Conservation (phyloP, 352 stramenopile genomes). For the Pythium periplocum region DNA sequence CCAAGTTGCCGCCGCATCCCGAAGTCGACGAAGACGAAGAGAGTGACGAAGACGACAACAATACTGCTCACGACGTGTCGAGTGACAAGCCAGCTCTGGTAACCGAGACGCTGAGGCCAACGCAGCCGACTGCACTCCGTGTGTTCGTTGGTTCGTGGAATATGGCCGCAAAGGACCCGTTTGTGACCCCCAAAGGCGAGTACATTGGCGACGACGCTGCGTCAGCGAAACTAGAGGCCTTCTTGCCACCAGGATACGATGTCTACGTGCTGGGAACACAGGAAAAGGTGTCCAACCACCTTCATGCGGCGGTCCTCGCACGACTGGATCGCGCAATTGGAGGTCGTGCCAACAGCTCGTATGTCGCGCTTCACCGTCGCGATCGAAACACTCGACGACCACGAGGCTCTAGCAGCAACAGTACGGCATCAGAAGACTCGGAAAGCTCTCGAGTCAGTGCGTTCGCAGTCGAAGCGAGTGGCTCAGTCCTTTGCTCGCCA, state of each 20-base stretch:
- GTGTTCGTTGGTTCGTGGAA: conserved; percentile 78
- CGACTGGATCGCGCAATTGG: conserved; percentile 26
- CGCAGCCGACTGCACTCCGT: conserved; percentile 12
- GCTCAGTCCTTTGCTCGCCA: background rate
- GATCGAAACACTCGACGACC: background rate
- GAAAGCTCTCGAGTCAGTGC: conserved; percentile 9
- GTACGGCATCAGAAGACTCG: background rate
- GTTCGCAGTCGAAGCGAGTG: conserved; percentile 12
- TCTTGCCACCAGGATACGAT: conserved; percentile 65
- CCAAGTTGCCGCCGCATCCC: no score
- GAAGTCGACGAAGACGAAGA: no score
- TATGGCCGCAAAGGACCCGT: conserved; percentile 63
- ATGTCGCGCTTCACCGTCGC: conserved; percentile 2
- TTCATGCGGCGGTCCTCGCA: conserved; percentile 46
- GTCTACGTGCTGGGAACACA: conserved; percentile 72
- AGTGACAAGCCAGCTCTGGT: no score
- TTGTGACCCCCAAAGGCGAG: conserved; percentile 24
- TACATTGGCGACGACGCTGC: conserved; percentile 40
- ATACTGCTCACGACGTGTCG: no score
- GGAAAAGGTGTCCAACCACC: conserved; percentile 62
- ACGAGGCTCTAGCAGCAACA: background rate
- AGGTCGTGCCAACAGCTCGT: conserved; percentile 1
- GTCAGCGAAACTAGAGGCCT: conserved; percentile 27
- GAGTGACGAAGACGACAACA: no score
- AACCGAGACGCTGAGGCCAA: no score